Evolutionary conservation across 2,329 filamentous ascomycete genomes (phyloP).

Genomic region (Colletotrichum simmondsii): DNA sequence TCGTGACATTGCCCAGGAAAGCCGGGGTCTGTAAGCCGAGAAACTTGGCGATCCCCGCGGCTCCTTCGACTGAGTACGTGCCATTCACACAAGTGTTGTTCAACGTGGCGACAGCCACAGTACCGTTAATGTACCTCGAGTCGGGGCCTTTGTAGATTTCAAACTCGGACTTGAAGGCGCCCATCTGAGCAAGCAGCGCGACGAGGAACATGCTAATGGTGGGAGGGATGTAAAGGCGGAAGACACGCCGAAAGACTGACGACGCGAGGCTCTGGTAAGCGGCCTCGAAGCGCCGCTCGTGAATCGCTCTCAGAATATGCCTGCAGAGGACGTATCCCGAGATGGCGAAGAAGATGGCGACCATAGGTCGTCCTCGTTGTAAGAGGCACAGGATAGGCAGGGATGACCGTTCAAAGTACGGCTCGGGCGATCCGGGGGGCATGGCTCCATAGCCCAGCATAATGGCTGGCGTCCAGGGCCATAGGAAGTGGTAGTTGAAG

Average conservation of each 20-base stretch:
- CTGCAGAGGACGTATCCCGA: constrained; percentile 54
- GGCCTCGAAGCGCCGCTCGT: constrained; percentile 46
- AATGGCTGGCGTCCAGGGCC: constrained; percentile 52
- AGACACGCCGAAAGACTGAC: constrained; percentile 49
- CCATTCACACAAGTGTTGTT: constrained; percentile 41
- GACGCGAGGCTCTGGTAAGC: constrained; percentile 51
- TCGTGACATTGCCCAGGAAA: constrained; percentile 45
- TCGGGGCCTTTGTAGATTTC: constrained; percentile 50
- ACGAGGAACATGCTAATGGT: constrained; percentile 54
- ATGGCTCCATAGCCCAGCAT: constrained; percentile 52
- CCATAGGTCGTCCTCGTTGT: constrained; percentile 53
- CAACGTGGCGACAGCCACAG: constrained; percentile 41
- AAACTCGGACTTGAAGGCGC: constrained; percentile 48
- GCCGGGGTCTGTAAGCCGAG: constrained; percentile 41
- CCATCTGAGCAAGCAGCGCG: constrained; percentile 49
- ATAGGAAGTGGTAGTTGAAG: constrained; percentile 55
- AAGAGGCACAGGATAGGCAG: constrained; percentile 53
- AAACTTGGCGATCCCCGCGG: constrained; percentile 41
- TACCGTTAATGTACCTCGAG: constrained; percentile 52
- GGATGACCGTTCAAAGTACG: constrained; percentile 44
- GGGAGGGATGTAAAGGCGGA: constrained; percentile 52
- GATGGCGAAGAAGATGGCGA: constrained; percentile 56
- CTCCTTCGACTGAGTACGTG: constrained; percentile 40
- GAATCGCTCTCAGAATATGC: constrained; percentile 49
- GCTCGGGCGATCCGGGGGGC: constrained; percentile 48